phyloP scores from a whole-genome alignment of 2,329 filamentous ascomycete species.

The Emericellopsis atlantica region DNA sequence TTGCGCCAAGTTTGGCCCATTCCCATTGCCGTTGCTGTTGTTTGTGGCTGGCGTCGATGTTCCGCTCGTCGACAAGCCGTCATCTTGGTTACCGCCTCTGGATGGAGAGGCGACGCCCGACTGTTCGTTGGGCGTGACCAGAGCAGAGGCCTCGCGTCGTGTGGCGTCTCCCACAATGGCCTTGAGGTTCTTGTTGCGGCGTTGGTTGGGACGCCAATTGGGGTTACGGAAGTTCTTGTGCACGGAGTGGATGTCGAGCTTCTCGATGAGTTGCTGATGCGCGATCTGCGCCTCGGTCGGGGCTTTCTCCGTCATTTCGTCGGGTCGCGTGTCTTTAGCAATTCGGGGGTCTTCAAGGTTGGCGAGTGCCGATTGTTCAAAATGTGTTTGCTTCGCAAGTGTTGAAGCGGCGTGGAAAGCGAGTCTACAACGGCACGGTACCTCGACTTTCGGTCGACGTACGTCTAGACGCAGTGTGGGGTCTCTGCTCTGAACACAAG shows the following conservation, averaged over 20 bases:
- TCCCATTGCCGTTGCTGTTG: constrained; percentile 13
- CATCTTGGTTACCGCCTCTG: constrained; percentile 21
- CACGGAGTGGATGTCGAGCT: constrained; percentile 79
- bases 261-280: constrained; percentile 76
- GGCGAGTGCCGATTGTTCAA: too few species aligned
- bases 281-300: constrained; percentile 63
- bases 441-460: too few species aligned
- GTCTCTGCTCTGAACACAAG: too few species aligned
- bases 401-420: too few species aligned
- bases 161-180: constrained; percentile 84
- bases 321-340: too few species aligned
- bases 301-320: background rate
- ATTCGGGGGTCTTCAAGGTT: too few species aligned
- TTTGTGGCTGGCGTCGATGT: constrained; percentile 40
- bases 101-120: constrained; percentile 61
- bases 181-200: constrained; percentile 98
- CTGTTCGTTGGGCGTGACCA: constrained; percentile 63
- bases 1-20: constrained; percentile 67
- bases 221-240: constrained; percentile 85
- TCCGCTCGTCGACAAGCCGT: constrained; percentile 43
- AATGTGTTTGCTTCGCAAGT: too few species aligned
- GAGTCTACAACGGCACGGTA: too few species aligned
- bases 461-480: too few species aligned
- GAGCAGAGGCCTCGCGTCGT: constrained; percentile 76
- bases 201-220: constrained; percentile 82